Evolutionary conservation across 2,329 filamentous ascomycete genomes (phyloP), one percentile per base, ranked within the genome.

Genomic region (Microdochium nivale): DNA sequence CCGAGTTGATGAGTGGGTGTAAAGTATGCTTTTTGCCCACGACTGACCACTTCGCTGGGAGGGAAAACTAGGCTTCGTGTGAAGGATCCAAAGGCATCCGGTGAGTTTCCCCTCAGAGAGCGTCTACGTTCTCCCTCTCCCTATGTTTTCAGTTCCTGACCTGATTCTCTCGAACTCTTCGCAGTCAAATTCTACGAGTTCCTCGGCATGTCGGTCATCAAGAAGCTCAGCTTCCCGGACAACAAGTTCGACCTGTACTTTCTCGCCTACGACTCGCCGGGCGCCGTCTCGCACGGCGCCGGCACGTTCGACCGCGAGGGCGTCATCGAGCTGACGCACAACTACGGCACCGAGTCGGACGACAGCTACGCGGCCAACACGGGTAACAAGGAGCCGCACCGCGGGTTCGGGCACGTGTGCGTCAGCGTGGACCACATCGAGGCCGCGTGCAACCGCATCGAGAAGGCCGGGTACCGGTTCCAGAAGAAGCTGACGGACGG

Each of bases 161-260:
- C 27, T 30, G 27, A 30, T 11, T 30, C 27, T 30, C 11, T 19
- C 52, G 52, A 25, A 43, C 52, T 48, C 21, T 27, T 35, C 35
- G 65, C 65, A 80, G 83, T 97, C 70, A 87, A 92, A 60, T 99
- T 95, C 72, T 99, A 97, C 71, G 86, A 96, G 66, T 88, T 90
- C 68, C 80, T 99, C 19, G 94, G 94, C 61, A 84, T 97, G 80
- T 90, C 78, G 65, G 71, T 90, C 56, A 80, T 97, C 68, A 83
- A 88, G 64, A 88, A 91, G 71, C 77, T 94, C 47, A 76, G 86
- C 56, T 88, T 90, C 64, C 87, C 91, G 14, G 90, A 96, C 54
- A 83, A 82, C 69, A 96, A 95, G 65, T 97, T 97, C 69, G 89
- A 94, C 62, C 82, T 96, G 25, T 97, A 97, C 77, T 97, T 97